phyloP scores from a whole-genome alignment of 2,329 filamentous ascomycete genomes.

The Aspergillus alliaceus region DNA sequence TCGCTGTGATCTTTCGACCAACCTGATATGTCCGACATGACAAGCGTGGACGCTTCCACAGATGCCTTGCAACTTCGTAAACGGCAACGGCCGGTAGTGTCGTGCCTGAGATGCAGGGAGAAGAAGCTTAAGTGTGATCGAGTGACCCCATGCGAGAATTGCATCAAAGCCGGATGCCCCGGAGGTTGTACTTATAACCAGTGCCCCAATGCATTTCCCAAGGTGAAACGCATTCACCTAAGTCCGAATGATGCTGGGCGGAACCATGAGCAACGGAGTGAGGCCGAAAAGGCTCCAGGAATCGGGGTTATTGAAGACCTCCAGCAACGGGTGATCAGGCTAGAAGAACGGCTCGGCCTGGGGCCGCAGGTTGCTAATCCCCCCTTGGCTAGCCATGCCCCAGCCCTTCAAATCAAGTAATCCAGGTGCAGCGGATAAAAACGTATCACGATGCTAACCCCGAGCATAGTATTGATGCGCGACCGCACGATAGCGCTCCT shows the following conservation, averaged over 20 bases:
- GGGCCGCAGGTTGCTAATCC: background rate
- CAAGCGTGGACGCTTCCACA: background rate
- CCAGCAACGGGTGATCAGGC: slow-evolving; percentile 18
- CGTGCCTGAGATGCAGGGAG: slow-evolving; percentile 24
- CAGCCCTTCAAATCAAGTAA: slow-evolving; percentile 8
- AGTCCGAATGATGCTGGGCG: background rate
- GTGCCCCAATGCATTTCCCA: slow-evolving; percentile 4
- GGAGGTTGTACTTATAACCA: slow-evolving; percentile 18
- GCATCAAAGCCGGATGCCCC: slow-evolving; percentile 17
- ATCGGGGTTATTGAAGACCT: slow-evolving; percentile 23
- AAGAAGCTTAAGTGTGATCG: slow-evolving; percentile 29
- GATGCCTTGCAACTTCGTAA: slow-evolving; percentile 14
- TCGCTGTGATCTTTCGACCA: background rate
- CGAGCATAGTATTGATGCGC: background rate
- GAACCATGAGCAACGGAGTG: background rate
- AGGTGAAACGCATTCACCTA: slow-evolving; percentile 9
- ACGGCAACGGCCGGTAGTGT: slow-evolving; percentile 23
- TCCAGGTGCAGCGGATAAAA: background rate
- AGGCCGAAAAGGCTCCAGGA: background rate
- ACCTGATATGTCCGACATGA: background rate
- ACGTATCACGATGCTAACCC: too few species aligned
- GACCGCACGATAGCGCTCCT: background rate
- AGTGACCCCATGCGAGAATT: slow-evolving; percentile 23
- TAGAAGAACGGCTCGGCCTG: slow-evolving; percentile 18
- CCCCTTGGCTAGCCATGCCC: background rate